These are phyloP conservation scores for Termitomyces sp. DNA, from an alignment of 768 basidiomycete genomes.

Conservation along the genomic window DNA sequence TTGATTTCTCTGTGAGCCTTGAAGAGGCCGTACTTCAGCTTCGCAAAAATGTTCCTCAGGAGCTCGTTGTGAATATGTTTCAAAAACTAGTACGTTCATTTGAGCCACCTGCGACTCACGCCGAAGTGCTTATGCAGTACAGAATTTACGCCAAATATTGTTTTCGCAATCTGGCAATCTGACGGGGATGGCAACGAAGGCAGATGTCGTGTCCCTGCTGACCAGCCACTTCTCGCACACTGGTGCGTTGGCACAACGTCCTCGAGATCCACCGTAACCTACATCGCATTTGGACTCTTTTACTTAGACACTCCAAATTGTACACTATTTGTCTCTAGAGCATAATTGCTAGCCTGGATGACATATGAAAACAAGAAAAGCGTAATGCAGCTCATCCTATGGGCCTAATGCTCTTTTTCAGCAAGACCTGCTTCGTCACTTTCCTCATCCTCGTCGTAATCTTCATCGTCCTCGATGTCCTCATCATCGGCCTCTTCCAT, in stretches of 20 bases:
- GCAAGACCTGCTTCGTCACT: slow-evolving; percentile 1
- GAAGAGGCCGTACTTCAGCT: slow-evolving; percentile 57
- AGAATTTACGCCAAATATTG: slow-evolving; percentile 68
- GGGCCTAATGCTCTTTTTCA: background rate
- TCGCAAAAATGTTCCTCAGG: slow-evolving; percentile 65
- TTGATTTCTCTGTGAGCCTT: slow-evolving; percentile 36
- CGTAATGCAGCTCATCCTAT: background rate
- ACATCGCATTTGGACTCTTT: background rate
- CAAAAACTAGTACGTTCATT: slow-evolving; percentile 54
- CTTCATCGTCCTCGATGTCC: slow-evolving; percentile 40
- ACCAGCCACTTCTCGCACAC: slow-evolving; percentile 57
- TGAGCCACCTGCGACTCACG: background rate
- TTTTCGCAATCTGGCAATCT: slow-evolving; percentile 60
- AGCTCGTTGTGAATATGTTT: slow-evolving; percentile 71
- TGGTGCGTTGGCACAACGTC: slow-evolving; percentile 29
- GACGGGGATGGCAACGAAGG: slow-evolving; percentile 65
- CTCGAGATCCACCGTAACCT: slow-evolving; percentile 3
- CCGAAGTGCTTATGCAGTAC: background rate
- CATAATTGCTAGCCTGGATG: background rate
- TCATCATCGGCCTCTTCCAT: slow-evolving; percentile 74
- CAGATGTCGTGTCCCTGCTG: slow-evolving; percentile 58
- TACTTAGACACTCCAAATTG: background rate
- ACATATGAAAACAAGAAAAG: background rate
- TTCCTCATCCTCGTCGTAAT: slow-evolving; percentile 19
- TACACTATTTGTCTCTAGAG: slow-evolving; percentile 6